Evolutionary conservation across 2,329 filamentous ascomycete genomes (phyloP), one percentile per base, ranked within the genome.

Genomic region (Blumeria graminis): DNA sequence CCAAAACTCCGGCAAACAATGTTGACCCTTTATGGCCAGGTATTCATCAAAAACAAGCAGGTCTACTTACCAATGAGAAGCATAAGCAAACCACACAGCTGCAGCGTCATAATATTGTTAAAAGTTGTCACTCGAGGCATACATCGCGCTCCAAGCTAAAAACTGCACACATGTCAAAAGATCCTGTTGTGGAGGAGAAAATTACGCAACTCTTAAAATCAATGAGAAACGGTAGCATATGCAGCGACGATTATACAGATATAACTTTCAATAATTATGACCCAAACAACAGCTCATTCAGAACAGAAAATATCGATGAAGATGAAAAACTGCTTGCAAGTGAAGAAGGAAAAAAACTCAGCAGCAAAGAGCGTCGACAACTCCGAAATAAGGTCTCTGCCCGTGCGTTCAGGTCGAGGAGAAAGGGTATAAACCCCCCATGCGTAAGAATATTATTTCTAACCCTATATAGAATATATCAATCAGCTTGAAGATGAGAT

Each of bases 331-430:
- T 95, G 9, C 75, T 95, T 52, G 87, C 87, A n/a, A 95, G 88
- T 59, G 92, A 98, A 65, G 90, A 95, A 71, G 92, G 90, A 65
- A 98, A 98, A 81, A 95, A 95, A 74, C 77, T 98, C n/a, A 92
- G 82, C 70, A 94, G 87, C 74, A 96, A 96, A 72, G 89, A 96
- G 71, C 82, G 92, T 59, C 82, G 92, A 62, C 92, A 96, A 70
- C 77, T 98, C n/a, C 81, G 92, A 61, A 98, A 98, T 77, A 98
- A 98, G 72, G 92, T 98, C 4, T 98, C 92, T 45, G 92, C 92
- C 60, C 86, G 92, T 63, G 90, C 90, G 55, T 98, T 98, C 80
- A 84, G 92, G 57, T 95, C 89, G n/a, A 77, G 92, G 64, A 84
- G 92, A 76, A 98, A 98, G 76, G 90, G 90, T 95, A 81, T 75